Base-by-base conservation (phyloP, 345 rosid species). In the Populus alba region DNA sequence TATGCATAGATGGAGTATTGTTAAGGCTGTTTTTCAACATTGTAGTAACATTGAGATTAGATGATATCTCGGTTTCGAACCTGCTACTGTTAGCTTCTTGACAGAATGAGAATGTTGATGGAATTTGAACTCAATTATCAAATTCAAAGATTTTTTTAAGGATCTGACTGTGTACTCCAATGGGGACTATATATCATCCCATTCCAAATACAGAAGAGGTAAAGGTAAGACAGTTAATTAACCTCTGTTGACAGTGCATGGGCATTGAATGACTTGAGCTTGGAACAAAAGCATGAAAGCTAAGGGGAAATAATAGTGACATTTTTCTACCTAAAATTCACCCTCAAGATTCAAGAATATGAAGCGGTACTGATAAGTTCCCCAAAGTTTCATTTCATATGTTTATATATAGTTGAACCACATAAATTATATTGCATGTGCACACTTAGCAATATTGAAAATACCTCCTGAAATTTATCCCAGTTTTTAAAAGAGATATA, bases 321-420 rank as follows among this genome's bases (percentile, higher is more conserved):
- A 71, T 79, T 81, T 87, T 84, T 87, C 85, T 87, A 80, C 87
- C 87, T 68, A 78, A 83, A 82, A 75, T 84, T 82, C 84, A 75
- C 70, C 71, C 66, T 78, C 81, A 79, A 88, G 84, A 81, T 83
- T 80, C 77, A 39, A 37, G 20, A 55, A 0, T 55, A 39, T 55
- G 20, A 20, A 63, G 63, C 27, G 15, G 29, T n/a, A 57, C 25
- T n/a, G 63, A 59, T 59, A 59, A 59, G 29, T 10, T 23, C 29
- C 65, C 65, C 65, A 59, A 10, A n/a, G 8, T 59, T 4, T 10
- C 29, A 10, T 59, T 23, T 59, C 65, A 59, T 20, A 10, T 22
- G 11, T n/a, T 57, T 22, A 57, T 22, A 23, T 57, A 22, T 22
- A n/a, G 62, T 1, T 57, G 27, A 8, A 3, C 62, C 27, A 9